These are phyloP conservation scores for Medicago arabica DNA, from an alignment of 306 rosid species.

Conservation along the genomic window DNA sequence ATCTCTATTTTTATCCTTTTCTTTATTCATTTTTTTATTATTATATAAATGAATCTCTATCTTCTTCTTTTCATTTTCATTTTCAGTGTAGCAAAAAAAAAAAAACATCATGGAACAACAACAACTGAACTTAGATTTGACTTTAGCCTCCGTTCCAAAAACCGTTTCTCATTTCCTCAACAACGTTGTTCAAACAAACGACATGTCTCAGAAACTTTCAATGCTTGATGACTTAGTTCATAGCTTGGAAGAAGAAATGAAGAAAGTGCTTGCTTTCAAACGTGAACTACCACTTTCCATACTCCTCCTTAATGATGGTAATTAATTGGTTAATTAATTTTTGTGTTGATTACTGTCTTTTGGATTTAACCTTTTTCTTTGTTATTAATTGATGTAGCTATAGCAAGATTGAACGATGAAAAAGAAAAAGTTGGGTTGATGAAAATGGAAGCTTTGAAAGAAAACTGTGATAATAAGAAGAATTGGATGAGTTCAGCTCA, in stretches of 20 bases:
- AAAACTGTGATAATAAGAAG: slow-evolving; percentile 59
- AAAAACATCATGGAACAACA: slow-evolving; percentile 47
- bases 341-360: neutral
- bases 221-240: slow-evolving; percentile 55
- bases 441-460: slow-evolving; percentile 50
- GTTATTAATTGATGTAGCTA: slow-evolving; percentile 50
- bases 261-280: slow-evolving; percentile 75
- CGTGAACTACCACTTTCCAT: slow-evolving; percentile 87
- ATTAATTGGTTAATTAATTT: too few species aligned
- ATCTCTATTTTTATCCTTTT: slow-evolving; percentile 50
- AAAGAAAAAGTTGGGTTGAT: slow-evolving; percentile 44
- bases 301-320: slow-evolving; percentile 75
- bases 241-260: slow-evolving; percentile 73
- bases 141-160: slow-evolving; percentile 56
- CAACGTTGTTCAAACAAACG: slow-evolving; percentile 42
- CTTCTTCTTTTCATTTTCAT: slow-evolving; percentile 39
- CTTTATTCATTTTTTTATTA: neutral
- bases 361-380: neutral
- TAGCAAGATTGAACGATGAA: slow-evolving; percentile 66
- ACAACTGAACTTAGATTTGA: slow-evolving; percentile 58
- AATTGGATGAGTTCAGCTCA: slow-evolving; percentile 70
- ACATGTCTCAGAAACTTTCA: slow-evolving; percentile 44
- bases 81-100: neutral
- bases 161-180: slow-evolving; percentile 59
- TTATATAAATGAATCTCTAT: slow-evolving; percentile 43